These are phyloP conservation scores for Malus hybrid DNA, from an alignment of 331 rosid species.

Conservation along the genomic window DNA sequence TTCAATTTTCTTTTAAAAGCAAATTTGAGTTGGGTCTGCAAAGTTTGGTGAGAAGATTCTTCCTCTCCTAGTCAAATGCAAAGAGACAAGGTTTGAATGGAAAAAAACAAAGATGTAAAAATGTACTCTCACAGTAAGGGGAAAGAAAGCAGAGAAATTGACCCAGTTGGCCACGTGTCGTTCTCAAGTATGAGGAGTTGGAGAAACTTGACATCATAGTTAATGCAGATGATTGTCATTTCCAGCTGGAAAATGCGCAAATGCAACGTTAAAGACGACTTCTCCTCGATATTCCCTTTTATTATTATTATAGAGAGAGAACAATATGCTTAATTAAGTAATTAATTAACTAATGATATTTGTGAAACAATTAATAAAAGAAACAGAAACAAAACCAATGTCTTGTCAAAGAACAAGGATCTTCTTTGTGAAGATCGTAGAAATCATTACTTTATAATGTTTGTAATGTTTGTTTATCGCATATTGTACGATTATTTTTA, in stretches of 20 bases:
- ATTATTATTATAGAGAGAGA: too few species aligned
- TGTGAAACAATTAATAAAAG: background rate
- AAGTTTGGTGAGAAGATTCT: constrained; percentile 18
- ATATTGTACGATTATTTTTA: too few species aligned
- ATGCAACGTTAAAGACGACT: constrained; percentile 7
- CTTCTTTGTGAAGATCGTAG: accelerated
- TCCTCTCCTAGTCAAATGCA: constrained; percentile 31
- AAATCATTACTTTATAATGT: too few species aligned
- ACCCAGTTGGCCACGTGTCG: constrained; percentile 5
- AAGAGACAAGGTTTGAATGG: background rate
- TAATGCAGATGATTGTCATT: background rate
- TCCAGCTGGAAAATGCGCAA: constrained; percentile 9
- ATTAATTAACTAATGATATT: background rate
- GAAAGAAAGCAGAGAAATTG: background rate
- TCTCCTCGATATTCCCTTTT: background rate
- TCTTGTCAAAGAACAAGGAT: constrained; percentile 13
- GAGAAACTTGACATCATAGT: background rate
- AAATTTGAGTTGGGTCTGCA: background rate
- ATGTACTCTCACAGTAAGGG: background rate
- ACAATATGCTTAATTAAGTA: background rate
- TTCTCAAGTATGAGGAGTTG: background rate
- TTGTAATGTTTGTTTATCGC: too few species aligned
- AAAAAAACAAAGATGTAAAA: background rate
- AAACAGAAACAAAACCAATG: constrained; percentile 13
- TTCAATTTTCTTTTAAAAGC: background rate